Base-by-base conservation (phyloP, 495 filamentous ascomycete genomes). In the Sphaerosporella brunnea region DNA sequence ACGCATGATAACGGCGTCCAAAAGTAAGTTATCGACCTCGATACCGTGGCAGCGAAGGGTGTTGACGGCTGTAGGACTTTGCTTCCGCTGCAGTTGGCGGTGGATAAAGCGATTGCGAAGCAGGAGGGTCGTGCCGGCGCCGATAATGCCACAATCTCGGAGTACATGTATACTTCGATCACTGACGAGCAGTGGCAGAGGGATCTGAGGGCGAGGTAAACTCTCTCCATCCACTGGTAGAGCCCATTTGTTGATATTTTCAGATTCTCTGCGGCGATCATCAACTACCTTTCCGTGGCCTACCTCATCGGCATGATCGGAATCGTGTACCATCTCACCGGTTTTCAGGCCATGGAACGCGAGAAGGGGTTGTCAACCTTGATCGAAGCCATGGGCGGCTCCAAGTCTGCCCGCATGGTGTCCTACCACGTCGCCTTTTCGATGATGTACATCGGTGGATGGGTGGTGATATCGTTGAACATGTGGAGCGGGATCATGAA, bases 361-460 rank as follows among this genome's bases (percentile, higher is more conserved):
- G 83, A 90, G 64, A 64, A 74, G 34, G 83, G 81, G 47, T 82
- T 86, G 72, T 78, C 80, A 23, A 79, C 81, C 35, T 66, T 90
- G 35, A 68, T 87, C 36, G 83, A 90, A 62, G 77, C 81, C 30
- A 87, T 84, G 76, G 84, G 85, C 72, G 74, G 77, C 18, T 80
- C 78, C 51, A 82, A 87, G 65, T 65, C 71, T 23, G 73, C 76
- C 15, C 69, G 83, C 2, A 61, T 87, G 8, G 45, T 78, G 19
- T 73, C 78, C 0, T 76, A 82, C 52, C 77, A 82, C 54, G 45
- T 82, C 9, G 70, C 79, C 1, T 82, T 86, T 57, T 71, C 74
- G 39, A 49, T 75, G 5, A 66, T 82, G 8, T 90, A 87, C 56
- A 58, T 73, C 7, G 73, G 77, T 1, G 74, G 74, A 2, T 86